A percentile compares a stretch with the other conserved stretches of the same genome.
phyloP scores from a whole-genome alignment of 768 basidiomycete species.

The Boletus rex-veris region DNA sequence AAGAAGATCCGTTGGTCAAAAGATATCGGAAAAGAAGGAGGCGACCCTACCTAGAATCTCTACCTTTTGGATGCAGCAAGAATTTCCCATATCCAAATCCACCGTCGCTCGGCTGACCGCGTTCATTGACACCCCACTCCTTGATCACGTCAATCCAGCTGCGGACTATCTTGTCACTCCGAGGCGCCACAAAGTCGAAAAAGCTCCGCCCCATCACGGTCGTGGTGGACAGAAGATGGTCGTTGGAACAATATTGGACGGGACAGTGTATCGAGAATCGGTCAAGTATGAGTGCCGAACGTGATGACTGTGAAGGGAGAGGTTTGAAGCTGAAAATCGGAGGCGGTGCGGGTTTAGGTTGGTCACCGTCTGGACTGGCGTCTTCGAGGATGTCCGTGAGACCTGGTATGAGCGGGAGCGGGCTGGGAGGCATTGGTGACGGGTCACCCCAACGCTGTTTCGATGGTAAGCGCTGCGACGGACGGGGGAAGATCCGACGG shows the following conservation, averaged over 20 bases:
- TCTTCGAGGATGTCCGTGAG: conserved; percentile 15
- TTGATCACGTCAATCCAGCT: conserved; percentile 77
- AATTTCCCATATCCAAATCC: conserved; percentile 84
- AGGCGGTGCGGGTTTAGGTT: conserved; percentile 1
- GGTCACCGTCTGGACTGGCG: neutral
- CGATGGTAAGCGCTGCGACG: conserved; percentile 4
- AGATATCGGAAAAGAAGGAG: neutral
- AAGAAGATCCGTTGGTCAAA: neutral
- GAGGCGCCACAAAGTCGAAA: conserved; percentile 67
- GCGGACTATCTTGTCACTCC: conserved; percentile 64
- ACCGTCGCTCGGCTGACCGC: conserved; percentile 78
- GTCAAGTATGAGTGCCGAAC: conserved; percentile 79
- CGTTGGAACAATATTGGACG: conserved; percentile 71
- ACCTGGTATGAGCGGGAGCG: conserved; percentile 31
- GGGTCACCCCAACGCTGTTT: conserved; percentile 67
- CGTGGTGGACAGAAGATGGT: conserved; percentile 59
- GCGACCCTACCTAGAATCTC: conserved; percentile 50
- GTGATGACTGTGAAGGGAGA: conserved; percentile 65
- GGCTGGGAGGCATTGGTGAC: conserved; percentile 56
- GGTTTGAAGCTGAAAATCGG: conserved; percentile 51
- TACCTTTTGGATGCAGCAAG: conserved; percentile 48
- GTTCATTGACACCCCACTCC: conserved; percentile 81
- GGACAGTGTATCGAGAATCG: conserved; percentile 66
- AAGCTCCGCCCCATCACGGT: conserved; percentile 61
- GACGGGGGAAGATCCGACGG: conserved; percentile 6